These are phyloP conservation scores for Dianthus caryophyllus DNA, from an alignment of 148 eudicot species.

Conservation along the genomic window DNA sequence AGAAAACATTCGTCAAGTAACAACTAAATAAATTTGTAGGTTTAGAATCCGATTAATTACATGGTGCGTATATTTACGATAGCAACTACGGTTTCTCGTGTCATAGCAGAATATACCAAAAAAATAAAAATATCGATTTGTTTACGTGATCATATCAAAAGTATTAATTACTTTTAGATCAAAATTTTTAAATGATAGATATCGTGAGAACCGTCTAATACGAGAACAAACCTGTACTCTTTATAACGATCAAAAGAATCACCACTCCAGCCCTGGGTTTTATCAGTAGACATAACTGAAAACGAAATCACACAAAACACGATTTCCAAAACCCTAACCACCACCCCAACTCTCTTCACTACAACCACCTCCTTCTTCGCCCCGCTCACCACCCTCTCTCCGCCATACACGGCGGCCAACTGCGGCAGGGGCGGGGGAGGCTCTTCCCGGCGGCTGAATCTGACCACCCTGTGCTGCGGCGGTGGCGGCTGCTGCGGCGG, in stretches of 20 bases:
- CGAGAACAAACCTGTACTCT: conserved; percentile 60
- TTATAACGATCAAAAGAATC: conserved; percentile 87
- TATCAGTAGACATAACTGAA: conserved; percentile 80
- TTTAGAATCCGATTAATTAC: no score
- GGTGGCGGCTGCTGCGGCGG: conserved; percentile 8
- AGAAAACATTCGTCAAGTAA: no score
- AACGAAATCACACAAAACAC: conserved; percentile 64
- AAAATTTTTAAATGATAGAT: no score
- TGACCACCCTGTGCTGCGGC: conserved; percentile 21
- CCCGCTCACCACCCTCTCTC: conserved; percentile 23
- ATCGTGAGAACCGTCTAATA: no score
- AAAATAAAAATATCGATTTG: no score
- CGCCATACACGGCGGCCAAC: conserved; percentile 16
- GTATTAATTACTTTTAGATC: no score
- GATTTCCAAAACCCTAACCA: conserved; percentile 58
- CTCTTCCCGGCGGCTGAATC: conserved; percentile 37
- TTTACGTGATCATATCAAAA: no score
- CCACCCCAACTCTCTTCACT: conserved; percentile 48
- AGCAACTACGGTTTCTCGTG: no score
- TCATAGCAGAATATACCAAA: no score
- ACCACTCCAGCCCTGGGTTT: conserved; percentile 87
- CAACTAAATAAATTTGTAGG: no score
- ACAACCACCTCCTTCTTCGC: conserved; percentile 35
- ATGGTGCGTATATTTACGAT: no score
- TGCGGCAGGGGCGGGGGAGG: conserved; percentile 13